A percentile compares a stretch with the other conserved stretches of the same genome.
phyloP scores from a whole-genome alignment of 2,329 filamentous ascomycete genomes.

The Beauveria sp. region DNA sequence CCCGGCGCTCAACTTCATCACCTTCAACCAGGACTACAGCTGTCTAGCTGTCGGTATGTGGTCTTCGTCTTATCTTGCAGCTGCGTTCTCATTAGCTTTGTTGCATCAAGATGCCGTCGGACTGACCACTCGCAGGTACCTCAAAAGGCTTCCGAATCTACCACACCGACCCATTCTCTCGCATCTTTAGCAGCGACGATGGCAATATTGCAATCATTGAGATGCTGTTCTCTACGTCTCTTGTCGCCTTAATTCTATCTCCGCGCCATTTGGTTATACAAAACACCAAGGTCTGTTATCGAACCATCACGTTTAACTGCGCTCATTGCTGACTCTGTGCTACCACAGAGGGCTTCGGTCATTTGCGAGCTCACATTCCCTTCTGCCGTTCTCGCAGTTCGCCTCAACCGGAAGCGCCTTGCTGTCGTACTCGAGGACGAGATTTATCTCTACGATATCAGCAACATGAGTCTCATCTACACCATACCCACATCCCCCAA shows the following conservation, averaged over 20 bases:
- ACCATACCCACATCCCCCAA: conserved; percentile 94
- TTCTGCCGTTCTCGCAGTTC: conserved; percentile 88
- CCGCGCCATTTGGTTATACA: conserved; percentile 90
- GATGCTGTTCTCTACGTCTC: conserved; percentile 97
- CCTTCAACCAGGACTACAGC: conserved; percentile 98
- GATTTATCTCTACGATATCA: conserved; percentile 97
- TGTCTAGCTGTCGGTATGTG: conserved; percentile 80
- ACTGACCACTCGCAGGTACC: conserved; percentile 52
- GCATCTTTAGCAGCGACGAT: conserved; percentile 90
- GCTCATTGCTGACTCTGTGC: conserved; percentile 15
- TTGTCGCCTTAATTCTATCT: conserved; percentile 88
- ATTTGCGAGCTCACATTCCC: conserved; percentile 99
- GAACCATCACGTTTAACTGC: neutral
- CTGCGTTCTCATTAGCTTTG: neutral
- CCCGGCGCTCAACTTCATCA: conserved; percentile 89
- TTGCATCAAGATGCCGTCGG: neutral
- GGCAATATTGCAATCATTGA: conserved; percentile 94
- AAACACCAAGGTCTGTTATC: conserved; percentile 75
- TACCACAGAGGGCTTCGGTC: conserved; percentile 56
- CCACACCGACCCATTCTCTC: conserved; percentile 91
- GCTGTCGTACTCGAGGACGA: conserved; percentile 92
- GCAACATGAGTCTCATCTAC: conserved; percentile 92
- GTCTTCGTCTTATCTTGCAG: no score
- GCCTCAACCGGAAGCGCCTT: conserved; percentile 87
- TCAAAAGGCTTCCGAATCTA: conserved; percentile 94